These are phyloP conservation scores for Leucosporidium scottii DNA, from an alignment of 768 basidiomycete genomes.

Conservation along the genomic window DNA sequence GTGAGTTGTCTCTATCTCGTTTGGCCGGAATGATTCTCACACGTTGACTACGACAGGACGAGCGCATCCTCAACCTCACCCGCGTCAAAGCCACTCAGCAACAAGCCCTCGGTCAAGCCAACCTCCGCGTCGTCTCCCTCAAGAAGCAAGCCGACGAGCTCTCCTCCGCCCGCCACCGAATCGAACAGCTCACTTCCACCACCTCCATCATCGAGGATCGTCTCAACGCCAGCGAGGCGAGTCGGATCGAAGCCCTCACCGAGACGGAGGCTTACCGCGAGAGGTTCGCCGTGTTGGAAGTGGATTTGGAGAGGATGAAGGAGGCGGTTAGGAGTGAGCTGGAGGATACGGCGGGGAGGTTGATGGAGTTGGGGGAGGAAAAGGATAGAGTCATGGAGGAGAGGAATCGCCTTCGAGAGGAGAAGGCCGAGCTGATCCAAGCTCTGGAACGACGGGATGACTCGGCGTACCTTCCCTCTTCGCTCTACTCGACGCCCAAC, in stretches of 20 bases:
- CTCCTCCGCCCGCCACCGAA: background rate
- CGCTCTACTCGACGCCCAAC: background rate
- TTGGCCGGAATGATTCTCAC: no score
- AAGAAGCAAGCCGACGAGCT: slow-evolving; percentile 6
- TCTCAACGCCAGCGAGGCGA: background rate
- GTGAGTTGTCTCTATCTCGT: background rate
- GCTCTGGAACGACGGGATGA: background rate
- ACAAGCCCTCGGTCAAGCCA: slow-evolving; percentile 7
- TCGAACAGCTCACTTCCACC: background rate
- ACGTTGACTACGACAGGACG: no score
- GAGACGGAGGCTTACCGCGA: background rate
- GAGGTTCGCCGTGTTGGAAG: background rate
- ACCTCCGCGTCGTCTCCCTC: slow-evolving; percentile 2
- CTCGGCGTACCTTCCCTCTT: background rate
- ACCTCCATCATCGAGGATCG: background rate
- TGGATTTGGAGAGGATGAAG: slow-evolving; percentile 1
- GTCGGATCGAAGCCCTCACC: background rate
- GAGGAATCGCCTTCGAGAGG: no score
- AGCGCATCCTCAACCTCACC: slow-evolving; percentile 3
- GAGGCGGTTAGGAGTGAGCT: background rate
- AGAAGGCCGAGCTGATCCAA: no score
- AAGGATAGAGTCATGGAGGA: no score
- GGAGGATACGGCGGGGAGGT: background rate
- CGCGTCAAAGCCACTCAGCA: slow-evolving; percentile 9
- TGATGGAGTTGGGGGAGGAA: no score